Percentiles rank a stretch among this genome's conserved stretches.
Conservation (phyloP, 2,329 filamentous ascomycete genomes). For the Hypoxylon sp. region DNA sequence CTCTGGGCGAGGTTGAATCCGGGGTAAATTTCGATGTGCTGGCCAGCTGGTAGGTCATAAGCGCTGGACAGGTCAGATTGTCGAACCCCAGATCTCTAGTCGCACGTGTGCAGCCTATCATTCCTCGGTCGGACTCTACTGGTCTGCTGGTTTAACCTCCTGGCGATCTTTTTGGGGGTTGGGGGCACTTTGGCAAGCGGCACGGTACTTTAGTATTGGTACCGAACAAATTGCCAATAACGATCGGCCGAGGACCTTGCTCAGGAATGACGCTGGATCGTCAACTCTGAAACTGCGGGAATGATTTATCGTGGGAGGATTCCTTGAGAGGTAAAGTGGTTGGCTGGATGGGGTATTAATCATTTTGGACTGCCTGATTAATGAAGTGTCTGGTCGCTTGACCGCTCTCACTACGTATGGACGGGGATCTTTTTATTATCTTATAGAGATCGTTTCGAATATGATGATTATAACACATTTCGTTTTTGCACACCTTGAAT, state of each 20-base stretch:
- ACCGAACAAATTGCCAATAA: not conserved
- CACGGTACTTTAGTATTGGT: constrained; percentile 6
- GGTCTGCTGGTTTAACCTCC: constrained; percentile 4
- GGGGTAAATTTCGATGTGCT: constrained; percentile 16
- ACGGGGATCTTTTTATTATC: not conserved
- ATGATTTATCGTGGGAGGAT: constrained; percentile 21
- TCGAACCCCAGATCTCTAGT: constrained; percentile 24
- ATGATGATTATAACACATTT: no score
- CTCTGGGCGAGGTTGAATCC: constrained; percentile 12
- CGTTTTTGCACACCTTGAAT: not conserved
- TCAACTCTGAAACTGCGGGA: constrained; percentile 35
- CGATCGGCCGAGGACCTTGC: constrained; percentile 19
- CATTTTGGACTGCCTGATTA: not conserved
- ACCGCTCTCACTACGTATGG: not conserved
- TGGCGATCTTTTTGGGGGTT: constrained; percentile 18
- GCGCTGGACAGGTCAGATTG: constrained; percentile 7
- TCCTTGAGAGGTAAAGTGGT: not conserved
- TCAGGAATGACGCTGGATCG: constrained; percentile 35
- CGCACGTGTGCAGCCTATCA: constrained; percentile 16
- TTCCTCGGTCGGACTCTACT: not conserved
- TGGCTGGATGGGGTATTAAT: not conserved
- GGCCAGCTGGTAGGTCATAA: not conserved
- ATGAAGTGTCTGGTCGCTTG: not conserved
- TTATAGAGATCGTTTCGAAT: not conserved
- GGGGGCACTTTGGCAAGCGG: no score